Percentiles rank a stretch among this genome's conserved stretches.
phyloP scores from a whole-genome alignment of 805 yeast species.

The Kurtzmaniella cleridarum region DNA sequence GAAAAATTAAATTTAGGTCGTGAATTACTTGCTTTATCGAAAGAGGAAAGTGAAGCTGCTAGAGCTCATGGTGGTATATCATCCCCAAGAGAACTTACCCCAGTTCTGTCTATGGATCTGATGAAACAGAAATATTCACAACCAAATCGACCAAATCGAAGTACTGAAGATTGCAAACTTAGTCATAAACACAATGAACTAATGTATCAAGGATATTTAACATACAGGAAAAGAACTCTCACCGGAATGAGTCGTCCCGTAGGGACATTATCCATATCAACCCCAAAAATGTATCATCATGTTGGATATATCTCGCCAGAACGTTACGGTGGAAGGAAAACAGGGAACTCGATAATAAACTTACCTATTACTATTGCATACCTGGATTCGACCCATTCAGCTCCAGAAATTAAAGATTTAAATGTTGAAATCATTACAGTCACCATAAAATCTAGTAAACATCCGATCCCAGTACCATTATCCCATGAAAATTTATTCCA shows the following conservation, averaged over 20 bases:
- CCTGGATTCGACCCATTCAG: constrained; percentile 11
- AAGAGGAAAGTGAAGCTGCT: background rate
- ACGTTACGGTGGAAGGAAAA: constrained; percentile 14
- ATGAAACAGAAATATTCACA: too few species aligned
- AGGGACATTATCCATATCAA: constrained; percentile 30
- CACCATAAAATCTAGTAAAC: constrained; percentile 29
- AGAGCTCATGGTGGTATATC: background rate
- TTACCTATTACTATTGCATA: constrained; percentile 31
- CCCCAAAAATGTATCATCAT: constrained; percentile 26
- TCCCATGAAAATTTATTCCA: constrained; percentile 35
- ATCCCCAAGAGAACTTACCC: constrained; percentile 8
- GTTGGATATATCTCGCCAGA: constrained; percentile 29
- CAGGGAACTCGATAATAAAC: constrained; percentile 11
- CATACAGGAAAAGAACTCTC: constrained; percentile 28
- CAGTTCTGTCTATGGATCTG: constrained; percentile 15
- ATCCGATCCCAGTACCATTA: constrained; percentile 35
- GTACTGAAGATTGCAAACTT: background rate
- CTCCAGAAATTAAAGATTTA: constrained; percentile 31
- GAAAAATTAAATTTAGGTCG: constrained; percentile 21
- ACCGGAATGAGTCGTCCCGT: constrained; percentile 25
- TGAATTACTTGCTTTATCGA: constrained; percentile 7
- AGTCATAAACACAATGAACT: background rate
- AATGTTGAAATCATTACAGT: constrained; percentile 30
- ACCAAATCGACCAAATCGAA: background rate
- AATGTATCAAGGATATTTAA: constrained; percentile 25